Conservation (phyloP, 1,284 basidiomycete genomes). For the Ganoderma lingzhi region DNA sequence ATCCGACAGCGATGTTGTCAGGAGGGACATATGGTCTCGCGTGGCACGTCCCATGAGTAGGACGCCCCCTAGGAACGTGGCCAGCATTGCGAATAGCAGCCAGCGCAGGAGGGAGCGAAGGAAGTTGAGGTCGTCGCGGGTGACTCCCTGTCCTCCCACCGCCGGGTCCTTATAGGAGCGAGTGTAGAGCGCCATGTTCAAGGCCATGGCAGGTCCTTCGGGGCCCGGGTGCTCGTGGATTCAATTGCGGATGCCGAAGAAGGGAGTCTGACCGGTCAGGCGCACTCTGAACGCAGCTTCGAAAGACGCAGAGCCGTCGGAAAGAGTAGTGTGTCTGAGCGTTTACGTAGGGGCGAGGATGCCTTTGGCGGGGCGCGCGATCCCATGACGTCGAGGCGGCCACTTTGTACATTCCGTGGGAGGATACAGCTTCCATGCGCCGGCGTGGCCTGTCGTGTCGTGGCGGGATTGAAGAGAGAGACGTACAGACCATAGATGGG, state of each 20-base stretch:
- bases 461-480: background rate
- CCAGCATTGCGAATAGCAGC: slow-evolving; percentile 27
- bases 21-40: slow-evolving; percentile 9
- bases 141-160: background rate
- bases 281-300: slow-evolving; percentile 8
- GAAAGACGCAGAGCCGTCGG: slow-evolving; percentile 6
- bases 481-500: background rate
- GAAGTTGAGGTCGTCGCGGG: slow-evolving; percentile 10
- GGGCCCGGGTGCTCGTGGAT: background rate
- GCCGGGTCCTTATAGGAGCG: slow-evolving; percentile 22
- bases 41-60: slow-evolving; percentile 19
- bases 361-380: background rate
- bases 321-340: background rate
- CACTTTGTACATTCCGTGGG: background rate
- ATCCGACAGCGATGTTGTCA: background rate
- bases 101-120: slow-evolving; percentile 20
- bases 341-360: slow-evolving; percentile 5
- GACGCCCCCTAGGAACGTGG: slow-evolving; percentile 20
- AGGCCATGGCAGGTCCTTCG: slow-evolving; percentile 7
- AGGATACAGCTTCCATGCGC: background rate
- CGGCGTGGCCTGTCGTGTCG: background rate
- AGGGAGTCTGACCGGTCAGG: slow-evolving; percentile 13
- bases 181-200: slow-evolving; percentile 18
- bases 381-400: slow-evolving; percentile 5
- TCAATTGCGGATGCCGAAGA: slow-evolving; percentile 2